Evolutionary conservation across 2,329 filamentous ascomycete species (phyloP).

Genomic region (Fusarium nanum): DNA sequence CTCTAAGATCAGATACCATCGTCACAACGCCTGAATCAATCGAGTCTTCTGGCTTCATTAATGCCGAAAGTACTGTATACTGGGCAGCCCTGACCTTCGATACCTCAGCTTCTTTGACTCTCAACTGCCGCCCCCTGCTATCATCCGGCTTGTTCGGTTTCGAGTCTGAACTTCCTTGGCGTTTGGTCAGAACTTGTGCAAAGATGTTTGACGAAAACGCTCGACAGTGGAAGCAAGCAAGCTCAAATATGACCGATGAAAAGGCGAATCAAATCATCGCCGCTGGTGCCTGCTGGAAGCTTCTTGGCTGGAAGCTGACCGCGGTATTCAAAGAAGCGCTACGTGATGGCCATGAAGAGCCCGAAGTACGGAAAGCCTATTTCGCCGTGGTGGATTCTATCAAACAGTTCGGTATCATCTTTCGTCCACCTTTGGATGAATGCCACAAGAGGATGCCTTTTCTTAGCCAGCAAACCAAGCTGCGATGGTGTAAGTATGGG

Average conservation of each 20-base stretch:
- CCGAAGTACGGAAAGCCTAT: conserved; percentile 46
- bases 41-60: conserved; percentile 50
- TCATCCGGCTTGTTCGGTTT: conserved; percentile 54
- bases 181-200: conserved; percentile 44
- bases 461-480: conserved; percentile 47
- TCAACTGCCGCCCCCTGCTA: conserved; percentile 55
- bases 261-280: conserved; percentile 49
- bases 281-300: conserved; percentile 46
- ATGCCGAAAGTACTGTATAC: conserved; percentile 54
- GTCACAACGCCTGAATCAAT: conserved; percentile 45
- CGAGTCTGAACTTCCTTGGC: conserved; percentile 48
- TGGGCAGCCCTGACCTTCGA: conserved; percentile 58
- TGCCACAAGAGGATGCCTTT: conserved; percentile 50
- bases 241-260: conserved; percentile 48
- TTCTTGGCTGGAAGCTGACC: conserved; percentile 50
- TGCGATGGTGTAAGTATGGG: conserved; percentile 48
- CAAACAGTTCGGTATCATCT: conserved; percentile 46
- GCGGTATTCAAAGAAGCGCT: conserved; percentile 50
- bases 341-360: conserved; percentile 49
- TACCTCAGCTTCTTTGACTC: conserved; percentile 55
- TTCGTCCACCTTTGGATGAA: conserved; percentile 45
- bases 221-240: conserved; percentile 43
- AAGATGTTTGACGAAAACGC: conserved; percentile 48
- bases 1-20: conserved; percentile 32
- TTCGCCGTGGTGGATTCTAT: conserved; percentile 43